A percentile compares a stretch with the other conserved stretches of the same genome.
phyloP scores from a whole-genome alignment of 2,329 filamentous ascomycete genomes.

The Fusarium oxysporum region DNA sequence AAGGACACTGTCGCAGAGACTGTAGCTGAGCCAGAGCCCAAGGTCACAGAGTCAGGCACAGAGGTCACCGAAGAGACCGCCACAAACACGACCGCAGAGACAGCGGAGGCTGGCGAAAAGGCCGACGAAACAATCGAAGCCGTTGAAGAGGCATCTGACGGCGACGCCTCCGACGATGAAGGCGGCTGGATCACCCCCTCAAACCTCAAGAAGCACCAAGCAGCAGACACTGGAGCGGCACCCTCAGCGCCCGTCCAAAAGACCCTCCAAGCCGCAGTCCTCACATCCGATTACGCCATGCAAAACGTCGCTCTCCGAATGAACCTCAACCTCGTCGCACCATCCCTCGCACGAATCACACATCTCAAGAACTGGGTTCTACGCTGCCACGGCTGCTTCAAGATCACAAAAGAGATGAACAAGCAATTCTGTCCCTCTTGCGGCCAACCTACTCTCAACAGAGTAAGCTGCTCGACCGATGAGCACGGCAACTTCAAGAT shows the following conservation, averaged over 20 bases:
- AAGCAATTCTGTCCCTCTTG: slow-evolving; percentile 95
- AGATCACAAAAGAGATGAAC: slow-evolving; percentile 82
- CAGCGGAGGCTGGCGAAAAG: slow-evolving; percentile 6
- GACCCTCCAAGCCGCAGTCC: slow-evolving; percentile 86
- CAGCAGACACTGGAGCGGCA: slow-evolving; percentile 66
- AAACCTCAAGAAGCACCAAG: slow-evolving; percentile 88
- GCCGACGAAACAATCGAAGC: slow-evolving; percentile 33
- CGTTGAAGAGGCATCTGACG: slow-evolving; percentile 57
- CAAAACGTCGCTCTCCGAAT: slow-evolving; percentile 96
- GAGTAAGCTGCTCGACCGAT: slow-evolving; percentile 87
- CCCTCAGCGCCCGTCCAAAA: slow-evolving; percentile 65
- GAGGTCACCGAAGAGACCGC: no score
- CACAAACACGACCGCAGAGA: neutral
- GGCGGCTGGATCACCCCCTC: slow-evolving; percentile 95
- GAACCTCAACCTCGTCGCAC: slow-evolving; percentile 89
- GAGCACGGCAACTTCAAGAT: slow-evolving; percentile 83
- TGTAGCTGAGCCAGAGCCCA: neutral
- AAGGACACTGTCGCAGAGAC: neutral
- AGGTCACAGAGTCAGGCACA: neutral
- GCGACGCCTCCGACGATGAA: slow-evolving; percentile 63
- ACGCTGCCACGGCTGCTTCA: slow-evolving; percentile 94
- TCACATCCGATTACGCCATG: slow-evolving; percentile 97
- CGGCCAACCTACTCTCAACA: slow-evolving; percentile 86
- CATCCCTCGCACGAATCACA: slow-evolving; percentile 81
- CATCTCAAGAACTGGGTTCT: slow-evolving; percentile 90